Evolutionary conservation across 345 rosid genomes (phyloP).

Genomic region (Abelmoschus esculentus): DNA sequence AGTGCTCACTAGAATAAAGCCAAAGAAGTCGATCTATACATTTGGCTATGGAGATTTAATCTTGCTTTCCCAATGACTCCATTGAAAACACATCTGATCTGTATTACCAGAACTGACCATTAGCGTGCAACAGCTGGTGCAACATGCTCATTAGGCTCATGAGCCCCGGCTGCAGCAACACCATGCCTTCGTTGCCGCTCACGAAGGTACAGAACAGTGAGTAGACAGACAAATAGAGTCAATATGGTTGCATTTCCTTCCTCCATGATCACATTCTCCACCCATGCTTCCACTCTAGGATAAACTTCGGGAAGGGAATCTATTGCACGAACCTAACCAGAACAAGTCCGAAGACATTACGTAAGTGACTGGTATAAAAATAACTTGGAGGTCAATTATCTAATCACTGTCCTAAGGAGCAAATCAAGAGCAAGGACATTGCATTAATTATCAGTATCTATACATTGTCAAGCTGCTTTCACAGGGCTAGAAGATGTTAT

Average conservation of each 20-base stretch:
- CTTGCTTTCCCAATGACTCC: background rate
- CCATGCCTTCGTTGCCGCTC: slow-evolving; percentile 75
- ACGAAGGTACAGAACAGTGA: slow-evolving; percentile 80
- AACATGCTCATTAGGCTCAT: slow-evolving; percentile 23
- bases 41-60: background rate
- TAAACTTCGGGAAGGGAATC: slow-evolving; percentile 86
- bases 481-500: background rate
- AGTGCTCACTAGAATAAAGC: slow-evolving; percentile 8
- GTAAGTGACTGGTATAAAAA: background rate
- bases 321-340: slow-evolving; percentile 47
- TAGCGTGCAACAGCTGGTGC: slow-evolving; percentile 16
- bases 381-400: background rate
- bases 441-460: background rate
- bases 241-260: slow-evolving; percentile 98
- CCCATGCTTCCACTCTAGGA: slow-evolving; percentile 86
- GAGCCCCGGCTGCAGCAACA: slow-evolving; percentile 35
- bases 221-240: slow-evolving; percentile 74
- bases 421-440: background rate
- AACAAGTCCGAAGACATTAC: background rate
- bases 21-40: slow-evolving; percentile 17
- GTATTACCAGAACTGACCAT: background rate
- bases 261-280: slow-evolving; percentile 77
- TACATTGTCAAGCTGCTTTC: background rate
- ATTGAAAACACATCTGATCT: background rate
- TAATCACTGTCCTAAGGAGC: background rate